Base-by-base conservation (phyloP, 176 grass and related monocot species). In the Carex pumila region DNA sequence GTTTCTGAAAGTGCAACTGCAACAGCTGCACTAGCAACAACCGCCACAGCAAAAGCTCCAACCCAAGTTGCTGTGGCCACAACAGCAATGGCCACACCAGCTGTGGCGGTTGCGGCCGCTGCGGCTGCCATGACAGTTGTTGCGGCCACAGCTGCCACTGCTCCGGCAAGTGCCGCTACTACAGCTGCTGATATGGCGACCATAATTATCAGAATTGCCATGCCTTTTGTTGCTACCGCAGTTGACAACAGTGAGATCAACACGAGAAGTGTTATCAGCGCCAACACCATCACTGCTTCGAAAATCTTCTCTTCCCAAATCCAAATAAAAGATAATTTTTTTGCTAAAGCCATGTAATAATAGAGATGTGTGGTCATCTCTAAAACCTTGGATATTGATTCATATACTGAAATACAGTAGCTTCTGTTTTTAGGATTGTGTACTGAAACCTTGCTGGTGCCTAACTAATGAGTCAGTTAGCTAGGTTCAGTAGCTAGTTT, bases 231-330 rank as follows among this genome's bases (percentile, higher is more conserved):
- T 3, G 80, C 80, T 29, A 66, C 1, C 14, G 29, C 4, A 5
- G 80, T 59, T 66, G 62, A 86, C 71, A 73, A 88, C 45, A 83
- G 22, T 57, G 54, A 78, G 71, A 74, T 12, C 18, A 86, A 68
- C 57, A 50, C 43, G 10, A 65, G 61, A 50, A 30, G 49, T 83
- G 41, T 68, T 47, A 66, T 83, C 47, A 65, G 43, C 5, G 63
- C 19, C 7, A 83, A 65, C 10, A 82, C 55, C 3, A 8, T 60
- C 58, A 72, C 32, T 5, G 56, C 58, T 66, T 36, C 70, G 14
- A 79, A 17, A 52, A 67, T 79, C 56, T 65, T 61, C 39, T 86
- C 55, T 50, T 47, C 25, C 10, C 32, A 39, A 39, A 57, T 84
- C 25, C 25, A 25, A 25, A 25, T 25, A 25, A 25, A 25, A 25